Base-by-base conservation (phyloP, 352 stramenopile species). In the Elongisporangium undulatum region DNA sequence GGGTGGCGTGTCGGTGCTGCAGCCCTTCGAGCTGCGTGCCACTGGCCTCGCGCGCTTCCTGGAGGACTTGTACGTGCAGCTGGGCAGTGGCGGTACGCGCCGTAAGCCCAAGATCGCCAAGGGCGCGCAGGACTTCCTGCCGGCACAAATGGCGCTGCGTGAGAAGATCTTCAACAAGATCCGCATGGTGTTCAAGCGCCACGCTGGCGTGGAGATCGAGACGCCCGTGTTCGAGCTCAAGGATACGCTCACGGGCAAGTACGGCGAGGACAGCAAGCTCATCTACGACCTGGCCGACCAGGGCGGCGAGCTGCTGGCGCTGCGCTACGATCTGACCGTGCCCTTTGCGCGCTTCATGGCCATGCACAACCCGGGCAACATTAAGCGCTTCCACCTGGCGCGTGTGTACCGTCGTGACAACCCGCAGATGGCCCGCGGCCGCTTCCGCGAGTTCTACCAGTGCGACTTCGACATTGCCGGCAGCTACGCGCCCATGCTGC, bases 241-340 rank as follows among this genome's bases (percentile, higher is more conserved):
- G 69, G 96, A 99, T 67, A 99, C 97, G 45, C 80, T 99, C 15
- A 99, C 95, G 15, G 97, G 97, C 56, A 99, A 99, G 76, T 99
- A 99, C 74, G 97, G 97, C 50, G 97, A 99, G 72, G 97, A 99
- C 74, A 97, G 80, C 65, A 99, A 99, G 75, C 90, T 99, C 21
- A 99, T 99, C 68, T 99, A 99, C 75, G 97, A 99, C 66, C 80
- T 99, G 52, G 96, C 96, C 15, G 97, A 99, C 77, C 97, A 99
- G 67, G 97, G 96, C 63, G 96, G 97, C 48, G 95, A 99, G 72
- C 63, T 98, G 19, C 71, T 99, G 55, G 91, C 90, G 24, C 79
- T 98, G 22, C 85, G 96, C 21, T 99, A 99, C 70, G 97, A 99
- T 66, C 76, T 99, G 56, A 99, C 97, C 21, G 97, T 99, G 45